These are phyloP conservation scores for Cutaneotrichosporon sp. DNA, from an alignment of 1,284 basidiomycete species.

Conservation along the genomic window DNA sequence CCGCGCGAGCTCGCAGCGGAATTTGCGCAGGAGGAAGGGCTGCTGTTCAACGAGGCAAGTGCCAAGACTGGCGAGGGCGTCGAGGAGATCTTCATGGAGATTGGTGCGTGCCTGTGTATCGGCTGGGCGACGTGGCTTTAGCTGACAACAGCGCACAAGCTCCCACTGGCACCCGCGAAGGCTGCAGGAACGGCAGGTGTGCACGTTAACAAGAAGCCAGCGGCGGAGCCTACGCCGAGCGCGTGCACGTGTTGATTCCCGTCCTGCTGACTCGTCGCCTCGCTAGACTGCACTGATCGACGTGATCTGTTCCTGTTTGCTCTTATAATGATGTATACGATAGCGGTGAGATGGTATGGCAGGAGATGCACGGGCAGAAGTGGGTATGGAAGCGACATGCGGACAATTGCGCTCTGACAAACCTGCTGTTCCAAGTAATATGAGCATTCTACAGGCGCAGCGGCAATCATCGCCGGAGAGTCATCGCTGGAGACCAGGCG, in stretches of 20 bases:
- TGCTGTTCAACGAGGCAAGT: constrained; percentile 94
- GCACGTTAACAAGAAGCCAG: constrained; percentile 25
- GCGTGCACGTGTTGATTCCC: constrained; percentile 17
- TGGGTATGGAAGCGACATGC: too few species aligned
- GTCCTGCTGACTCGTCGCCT: background rate
- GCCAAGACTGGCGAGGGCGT: constrained; percentile 92
- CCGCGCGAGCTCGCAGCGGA: constrained; percentile 80
- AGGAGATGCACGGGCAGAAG: too few species aligned
- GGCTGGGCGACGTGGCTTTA: too few species aligned
- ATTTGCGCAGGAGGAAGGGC: constrained; percentile 88
- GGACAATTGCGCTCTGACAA: too few species aligned
- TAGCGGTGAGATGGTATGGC: background rate
- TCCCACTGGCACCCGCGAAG: constrained; percentile 36
- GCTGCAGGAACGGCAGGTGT: constrained; percentile 27
- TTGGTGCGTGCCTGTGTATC: constrained; percentile 49
- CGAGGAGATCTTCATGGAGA: constrained; percentile 77
- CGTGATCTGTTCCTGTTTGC: background rate
- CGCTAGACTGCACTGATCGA: constrained; percentile 1
- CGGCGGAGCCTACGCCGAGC: constrained; percentile 6
- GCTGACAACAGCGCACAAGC: constrained; percentile 37
- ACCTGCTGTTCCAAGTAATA: too few species aligned
- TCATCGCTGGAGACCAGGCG: too few species aligned
- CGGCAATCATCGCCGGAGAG: too few species aligned
- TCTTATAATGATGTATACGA: background rate
- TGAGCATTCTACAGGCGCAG: too few species aligned